These are phyloP conservation scores for Dryas integrifolia DNA, from an alignment of 331 rosid genomes.

Conservation along the genomic window DNA sequence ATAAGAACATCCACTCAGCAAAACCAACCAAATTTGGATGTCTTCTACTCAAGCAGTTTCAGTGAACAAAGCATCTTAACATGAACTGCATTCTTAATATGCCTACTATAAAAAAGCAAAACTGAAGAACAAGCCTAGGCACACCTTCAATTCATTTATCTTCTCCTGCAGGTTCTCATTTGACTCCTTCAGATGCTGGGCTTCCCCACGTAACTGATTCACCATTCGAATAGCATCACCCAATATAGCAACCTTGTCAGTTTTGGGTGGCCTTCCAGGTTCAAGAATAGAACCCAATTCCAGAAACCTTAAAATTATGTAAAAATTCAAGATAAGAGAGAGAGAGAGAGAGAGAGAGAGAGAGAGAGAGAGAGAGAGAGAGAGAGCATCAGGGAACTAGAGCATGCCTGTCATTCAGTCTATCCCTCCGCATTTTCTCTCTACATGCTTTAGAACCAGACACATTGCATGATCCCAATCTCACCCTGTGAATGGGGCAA, in stretches of 20 bases:
- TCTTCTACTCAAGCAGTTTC: neutral
- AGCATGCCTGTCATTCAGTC: slow-evolving; percentile 79
- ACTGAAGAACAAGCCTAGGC: neutral
- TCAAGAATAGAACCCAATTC: slow-evolving; percentile 79
- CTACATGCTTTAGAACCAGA: slow-evolving; percentile 78
- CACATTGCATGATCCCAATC: slow-evolving; percentile 51
- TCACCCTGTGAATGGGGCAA: slow-evolving; percentile 40
- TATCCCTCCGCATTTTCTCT: slow-evolving; percentile 88
- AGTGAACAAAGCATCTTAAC: neutral
- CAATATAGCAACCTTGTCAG: slow-evolving; percentile 71
- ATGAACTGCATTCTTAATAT: neutral
- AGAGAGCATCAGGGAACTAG: slow-evolving; percentile 35
- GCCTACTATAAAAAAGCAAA: neutral
- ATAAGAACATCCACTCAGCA: slow-evolving; percentile 2
- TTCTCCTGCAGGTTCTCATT: slow-evolving; percentile 53
- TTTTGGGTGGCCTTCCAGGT: slow-evolving; percentile 74
- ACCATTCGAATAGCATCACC: slow-evolving; percentile 65
- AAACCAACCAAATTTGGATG: slow-evolving; percentile 1
- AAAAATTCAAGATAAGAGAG: slow-evolving; percentile 35
- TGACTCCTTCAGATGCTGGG: slow-evolving; percentile 56
- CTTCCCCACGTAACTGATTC: slow-evolving; percentile 60
- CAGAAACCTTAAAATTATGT: slow-evolving; percentile 58
- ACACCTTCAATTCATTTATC: slow-evolving; percentile 78
- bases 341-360: slow-evolving; percentile 35
- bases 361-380: slow-evolving; percentile 31